A percentile compares a stretch with the other conserved stretches of the same genome.
Evolutionary conservation across 2,329 filamentous ascomycete species (phyloP).

Genomic region (Pyrenochaeta sp.): DNA sequence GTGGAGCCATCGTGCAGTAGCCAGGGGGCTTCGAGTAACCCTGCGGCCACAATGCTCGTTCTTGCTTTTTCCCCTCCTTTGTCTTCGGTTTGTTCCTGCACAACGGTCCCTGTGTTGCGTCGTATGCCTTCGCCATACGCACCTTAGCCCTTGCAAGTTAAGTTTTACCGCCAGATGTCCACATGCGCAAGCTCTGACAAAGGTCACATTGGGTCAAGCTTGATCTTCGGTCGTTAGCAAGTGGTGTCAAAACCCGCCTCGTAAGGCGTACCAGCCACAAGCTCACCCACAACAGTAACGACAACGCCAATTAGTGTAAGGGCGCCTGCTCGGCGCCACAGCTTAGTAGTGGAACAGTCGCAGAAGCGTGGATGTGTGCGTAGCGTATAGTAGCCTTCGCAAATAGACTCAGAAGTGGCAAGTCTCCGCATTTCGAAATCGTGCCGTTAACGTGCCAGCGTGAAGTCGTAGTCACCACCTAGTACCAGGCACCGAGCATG

Average conservation of each 20-base stretch:
- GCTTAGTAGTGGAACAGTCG: background rate
- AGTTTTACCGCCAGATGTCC: background rate
- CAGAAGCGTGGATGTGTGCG: background rate
- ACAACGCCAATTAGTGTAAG: background rate
- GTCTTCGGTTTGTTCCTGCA: background rate
- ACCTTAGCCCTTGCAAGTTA: background rate
- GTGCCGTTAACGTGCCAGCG: background rate
- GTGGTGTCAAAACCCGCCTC: background rate
- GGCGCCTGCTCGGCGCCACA: background rate
- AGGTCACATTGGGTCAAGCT: background rate
- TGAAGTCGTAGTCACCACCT: background rate
- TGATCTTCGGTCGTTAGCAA: background rate
- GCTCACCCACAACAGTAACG: background rate
- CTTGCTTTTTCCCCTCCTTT: background rate
- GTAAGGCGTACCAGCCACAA: slow-evolving; percentile 8
- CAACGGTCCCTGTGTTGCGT: background rate
- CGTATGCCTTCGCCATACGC: background rate
- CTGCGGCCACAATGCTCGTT: background rate
- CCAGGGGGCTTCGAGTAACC: background rate
- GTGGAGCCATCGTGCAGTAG: background rate
- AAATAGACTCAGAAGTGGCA: background rate
- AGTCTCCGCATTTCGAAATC: background rate
- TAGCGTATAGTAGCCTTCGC: background rate
- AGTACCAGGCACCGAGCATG: background rate
- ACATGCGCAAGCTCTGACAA: background rate